A percentile compares a stretch with the other conserved stretches of the same genome.
Evolutionary conservation across 1,284 basidiomycete species (phyloP).

Genomic region (Agroathelia rolfsii): DNA sequence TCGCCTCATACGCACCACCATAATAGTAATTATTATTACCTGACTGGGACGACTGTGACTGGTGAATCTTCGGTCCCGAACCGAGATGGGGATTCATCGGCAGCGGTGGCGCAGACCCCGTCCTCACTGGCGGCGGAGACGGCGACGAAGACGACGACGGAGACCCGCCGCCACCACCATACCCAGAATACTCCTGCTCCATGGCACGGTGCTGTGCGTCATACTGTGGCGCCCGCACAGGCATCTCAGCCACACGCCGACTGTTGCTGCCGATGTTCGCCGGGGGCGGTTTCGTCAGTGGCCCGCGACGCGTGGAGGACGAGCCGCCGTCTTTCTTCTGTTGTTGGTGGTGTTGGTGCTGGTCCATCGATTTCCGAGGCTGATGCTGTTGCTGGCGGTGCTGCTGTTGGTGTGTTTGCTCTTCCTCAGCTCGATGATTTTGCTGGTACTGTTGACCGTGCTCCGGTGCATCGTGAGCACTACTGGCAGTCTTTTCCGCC

Average conservation of each 20-base stretch:
- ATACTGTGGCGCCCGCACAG: slow-evolving; percentile 82
- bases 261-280: slow-evolving; percentile 34
- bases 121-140: slow-evolving; percentile 18
- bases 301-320: slow-evolving; percentile 39
- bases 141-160: slow-evolving; percentile 12
- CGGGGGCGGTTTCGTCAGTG: slow-evolving; percentile 42
- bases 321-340: slow-evolving; percentile 37
- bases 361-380: slow-evolving; percentile 19
- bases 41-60: slow-evolving; percentile 18
- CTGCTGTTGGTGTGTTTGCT: slow-evolving; percentile 25
- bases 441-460: slow-evolving; percentile 23
- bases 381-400: slow-evolving; percentile 24
- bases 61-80: slow-evolving; percentile 15
- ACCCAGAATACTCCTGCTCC: slow-evolving; percentile 66
- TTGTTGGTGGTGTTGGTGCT: slow-evolving; percentile 37
- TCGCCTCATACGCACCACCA: slow-evolving; percentile 4
- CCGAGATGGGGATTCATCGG: slow-evolving; percentile 19
- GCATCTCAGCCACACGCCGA: slow-evolving; percentile 78
- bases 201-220: slow-evolving; percentile 89
- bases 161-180: slow-evolving; percentile 22
- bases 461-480: slow-evolving; percentile 23
- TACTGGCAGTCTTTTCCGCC: slow-evolving; percentile 15
- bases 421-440: slow-evolving; percentile 1
- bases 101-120: slow-evolving; percentile 22
- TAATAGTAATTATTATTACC: slow-evolving; percentile 14